Conservation (phyloP, 1,284 basidiomycete genomes). For the Coriolopsis trogii region DNA sequence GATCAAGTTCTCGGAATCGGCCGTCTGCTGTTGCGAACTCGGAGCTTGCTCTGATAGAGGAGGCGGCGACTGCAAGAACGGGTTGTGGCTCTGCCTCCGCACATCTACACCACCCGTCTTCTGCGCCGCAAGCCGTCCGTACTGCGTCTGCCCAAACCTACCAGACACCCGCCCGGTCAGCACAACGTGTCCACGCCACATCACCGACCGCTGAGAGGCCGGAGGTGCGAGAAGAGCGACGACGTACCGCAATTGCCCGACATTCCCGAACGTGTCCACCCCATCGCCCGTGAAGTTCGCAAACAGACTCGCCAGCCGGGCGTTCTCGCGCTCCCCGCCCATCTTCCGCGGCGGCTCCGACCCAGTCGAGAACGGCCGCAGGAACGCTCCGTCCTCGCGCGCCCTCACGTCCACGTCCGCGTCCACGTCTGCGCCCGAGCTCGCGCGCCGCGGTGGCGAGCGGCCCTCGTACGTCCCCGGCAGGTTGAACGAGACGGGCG, state of each 20-base stretch:
- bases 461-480: conserved; percentile 24
- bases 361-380: conserved; percentile 29
- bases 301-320: conserved; percentile 33
- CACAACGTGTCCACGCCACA: conserved; percentile 30
- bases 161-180: conserved; percentile 16
- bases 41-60: neutral
- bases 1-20: conserved; percentile 5
- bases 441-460: neutral
- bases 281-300: conserved; percentile 32
- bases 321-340: conserved; percentile 62
- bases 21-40: neutral
- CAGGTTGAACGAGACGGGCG: conserved; percentile 23
- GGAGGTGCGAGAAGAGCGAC: conserved; percentile 73
- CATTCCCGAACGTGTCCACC: conserved; percentile 39
- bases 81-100: conserved; percentile 27
- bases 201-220: neutral
- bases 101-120: conserved; percentile 47
- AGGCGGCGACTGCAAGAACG: conserved; percentile 16
- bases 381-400: conserved; percentile 26
- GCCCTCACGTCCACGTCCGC: neutral
- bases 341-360: conserved; percentile 25
- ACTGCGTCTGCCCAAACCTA: conserved; percentile 66
- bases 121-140: conserved; percentile 58
- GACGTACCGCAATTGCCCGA: conserved; percentile 40
- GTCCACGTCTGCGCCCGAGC: neutral